These are phyloP conservation scores for Spathaspora passalidarum DNA, from an alignment of 805 yeast species.

Conservation along the genomic window DNA sequence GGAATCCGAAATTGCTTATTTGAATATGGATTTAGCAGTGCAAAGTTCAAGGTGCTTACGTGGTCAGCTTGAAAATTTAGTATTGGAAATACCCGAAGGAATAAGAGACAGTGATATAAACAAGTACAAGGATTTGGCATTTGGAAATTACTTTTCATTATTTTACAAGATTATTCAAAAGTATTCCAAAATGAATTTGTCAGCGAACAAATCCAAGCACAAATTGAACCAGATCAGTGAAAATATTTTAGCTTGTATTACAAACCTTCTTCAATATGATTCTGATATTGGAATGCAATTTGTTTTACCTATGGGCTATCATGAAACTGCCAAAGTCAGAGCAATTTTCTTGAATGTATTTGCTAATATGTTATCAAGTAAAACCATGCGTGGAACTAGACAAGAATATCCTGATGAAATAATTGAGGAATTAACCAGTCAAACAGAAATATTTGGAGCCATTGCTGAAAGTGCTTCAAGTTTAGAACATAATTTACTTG, in stretches of 20 bases:
- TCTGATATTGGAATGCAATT: constrained; percentile 73
- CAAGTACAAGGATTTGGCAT: constrained; percentile 56
- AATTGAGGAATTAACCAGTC: constrained; percentile 21
- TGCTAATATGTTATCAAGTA: constrained; percentile 53
- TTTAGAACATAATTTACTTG: constrained; percentile 66
- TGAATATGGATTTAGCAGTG: constrained; percentile 57
- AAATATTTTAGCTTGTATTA: constrained; percentile 60
- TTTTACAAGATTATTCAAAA: constrained; percentile 54
- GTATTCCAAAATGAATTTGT: constrained; percentile 24
- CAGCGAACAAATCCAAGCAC: constrained; percentile 37
- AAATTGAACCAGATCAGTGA: constrained; percentile 58
- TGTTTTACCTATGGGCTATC: constrained; percentile 77
- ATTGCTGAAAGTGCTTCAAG: constrained; percentile 63
- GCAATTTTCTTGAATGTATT: constrained; percentile 76
- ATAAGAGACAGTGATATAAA: constrained; percentile 50
- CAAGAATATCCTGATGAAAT: constrained; percentile 28
- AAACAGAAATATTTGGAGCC: constrained; percentile 43
- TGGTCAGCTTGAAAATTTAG: constrained; percentile 50
- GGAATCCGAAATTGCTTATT: constrained; percentile 42
- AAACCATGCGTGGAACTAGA: constrained; percentile 20
- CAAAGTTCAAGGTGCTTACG: constrained; percentile 63
- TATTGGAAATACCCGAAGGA: constrained; percentile 59
- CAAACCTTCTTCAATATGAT: constrained; percentile 69
- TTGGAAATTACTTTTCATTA: constrained; percentile 65
- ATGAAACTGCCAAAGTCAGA: constrained; percentile 61